Conservation (phyloP, 306 rosid genomes). For the Vigna angularis region DNA sequence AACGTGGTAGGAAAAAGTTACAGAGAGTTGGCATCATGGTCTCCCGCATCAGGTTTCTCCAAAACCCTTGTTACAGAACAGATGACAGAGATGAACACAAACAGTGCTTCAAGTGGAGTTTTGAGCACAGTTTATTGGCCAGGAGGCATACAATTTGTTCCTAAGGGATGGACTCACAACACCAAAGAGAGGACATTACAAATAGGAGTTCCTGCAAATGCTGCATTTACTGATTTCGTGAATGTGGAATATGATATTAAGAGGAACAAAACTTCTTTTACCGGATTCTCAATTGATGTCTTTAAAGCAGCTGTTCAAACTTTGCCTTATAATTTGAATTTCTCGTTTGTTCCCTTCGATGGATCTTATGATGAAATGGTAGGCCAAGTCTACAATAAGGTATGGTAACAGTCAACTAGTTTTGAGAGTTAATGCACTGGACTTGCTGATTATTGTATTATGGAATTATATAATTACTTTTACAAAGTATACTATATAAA, state of each 20-base stretch:
- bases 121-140: constrained; percentile 50
- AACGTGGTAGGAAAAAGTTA: constrained; percentile 63
- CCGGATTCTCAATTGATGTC: constrained; percentile 66
- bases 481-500: too few species aligned
- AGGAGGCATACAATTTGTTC: constrained; percentile 46
- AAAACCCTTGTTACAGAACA: constrained; percentile 19
- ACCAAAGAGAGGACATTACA: constrained; percentile 19
- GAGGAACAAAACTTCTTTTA: constrained; percentile 37
- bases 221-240: constrained; percentile 62
- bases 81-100: background rate
- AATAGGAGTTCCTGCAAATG: constrained; percentile 60
- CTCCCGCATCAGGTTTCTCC: constrained; percentile 51
- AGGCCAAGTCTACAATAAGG: background rate
- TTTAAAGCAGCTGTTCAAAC: constrained; percentile 51
- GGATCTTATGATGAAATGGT: constrained; percentile 4
- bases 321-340: constrained; percentile 51
- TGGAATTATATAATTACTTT: too few species aligned
- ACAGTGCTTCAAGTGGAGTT: background rate
- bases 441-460: background rate
- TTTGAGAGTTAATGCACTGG: background rate
- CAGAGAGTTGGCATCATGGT: constrained; percentile 65
- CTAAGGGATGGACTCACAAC: constrained; percentile 45
- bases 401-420: background rate
- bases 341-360: constrained; percentile 19
- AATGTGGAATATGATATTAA: constrained; percentile 41